These are phyloP conservation scores for Zoysia pacifica DNA, from an alignment of 176 grass and related monocot genomes.

Conservation along the genomic window DNA sequence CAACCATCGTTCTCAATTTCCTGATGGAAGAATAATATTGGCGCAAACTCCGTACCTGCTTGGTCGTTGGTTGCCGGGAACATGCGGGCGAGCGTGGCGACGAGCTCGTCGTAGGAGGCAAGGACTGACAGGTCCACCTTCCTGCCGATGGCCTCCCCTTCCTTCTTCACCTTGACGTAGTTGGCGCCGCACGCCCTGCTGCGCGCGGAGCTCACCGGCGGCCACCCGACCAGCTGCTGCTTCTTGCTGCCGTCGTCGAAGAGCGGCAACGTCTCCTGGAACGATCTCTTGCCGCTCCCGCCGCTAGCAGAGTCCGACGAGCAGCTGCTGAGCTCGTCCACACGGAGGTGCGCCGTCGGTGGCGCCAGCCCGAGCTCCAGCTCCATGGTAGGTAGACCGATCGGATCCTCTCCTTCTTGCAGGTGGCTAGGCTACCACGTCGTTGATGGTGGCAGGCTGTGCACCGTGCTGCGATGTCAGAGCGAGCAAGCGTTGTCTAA, in stretches of 20 bases:
- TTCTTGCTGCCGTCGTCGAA: conserved; percentile 45
- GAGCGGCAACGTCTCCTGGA: conserved; percentile 60
- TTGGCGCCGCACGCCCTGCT: conserved; percentile 37
- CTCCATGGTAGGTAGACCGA: conserved; percentile 48
- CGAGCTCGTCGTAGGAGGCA: conserved; percentile 67
- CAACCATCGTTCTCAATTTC: neutral
- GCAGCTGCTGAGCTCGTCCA: neutral
- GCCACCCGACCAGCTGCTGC: conserved; percentile 76
- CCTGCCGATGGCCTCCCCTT: conserved; percentile 84
- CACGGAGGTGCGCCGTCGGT: conserved; percentile 29
- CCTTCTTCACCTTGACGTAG: conserved; percentile 93
- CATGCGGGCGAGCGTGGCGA: conserved; percentile 65
- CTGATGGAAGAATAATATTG: neutral
- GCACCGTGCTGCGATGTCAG: neutral
- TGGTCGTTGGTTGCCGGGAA: conserved; percentile 55
- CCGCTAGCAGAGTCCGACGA: neutral
- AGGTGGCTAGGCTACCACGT: too few species aligned
- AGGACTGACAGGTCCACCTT: conserved; percentile 73
- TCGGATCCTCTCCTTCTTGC: neutral
- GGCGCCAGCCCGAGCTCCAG: conserved; percentile 83
- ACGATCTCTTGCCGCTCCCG: conserved; percentile 53
- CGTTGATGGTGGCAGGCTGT: neutral
- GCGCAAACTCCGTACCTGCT: conserved; percentile 2
- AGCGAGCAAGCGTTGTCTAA: too few species aligned
- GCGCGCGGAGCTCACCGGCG: conserved; percentile 66